A percentile compares a stretch with the other conserved stretches of the same genome.
These are phyloP conservation scores for Achaetomium macrosporum DNA, from an alignment of 2,329 filamentous ascomycete species.

Conservation along the genomic window DNA sequence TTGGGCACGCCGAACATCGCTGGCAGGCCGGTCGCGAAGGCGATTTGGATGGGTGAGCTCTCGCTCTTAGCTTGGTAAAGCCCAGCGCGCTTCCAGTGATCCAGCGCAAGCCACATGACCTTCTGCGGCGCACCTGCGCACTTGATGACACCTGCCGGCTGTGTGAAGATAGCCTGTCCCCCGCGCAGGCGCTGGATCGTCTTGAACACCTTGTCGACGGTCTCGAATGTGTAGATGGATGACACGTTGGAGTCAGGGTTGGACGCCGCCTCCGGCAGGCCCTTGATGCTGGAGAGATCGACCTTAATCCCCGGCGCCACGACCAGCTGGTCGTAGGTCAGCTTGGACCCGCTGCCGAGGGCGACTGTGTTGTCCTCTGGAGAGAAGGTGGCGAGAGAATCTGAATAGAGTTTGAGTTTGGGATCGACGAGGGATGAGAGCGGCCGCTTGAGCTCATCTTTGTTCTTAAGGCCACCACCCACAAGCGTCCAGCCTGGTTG, in stretches of 20 bases:
- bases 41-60: slow-evolving; percentile 43
- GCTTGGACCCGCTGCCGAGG: slow-evolving; percentile 47
- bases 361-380: slow-evolving; percentile 53
- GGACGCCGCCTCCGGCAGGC: slow-evolving; percentile 50
- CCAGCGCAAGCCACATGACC: slow-evolving; percentile 56
- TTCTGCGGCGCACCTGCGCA: slow-evolving; percentile 59
- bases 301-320: slow-evolving; percentile 54
- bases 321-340: slow-evolving; percentile 59
- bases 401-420: slow-evolving; percentile 56
- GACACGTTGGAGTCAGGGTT: slow-evolving; percentile 44
- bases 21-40: slow-evolving; percentile 50
- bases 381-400: slow-evolving; percentile 43
- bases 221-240: slow-evolving; percentile 53
- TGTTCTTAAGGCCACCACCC: slow-evolving; percentile 58
- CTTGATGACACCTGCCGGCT: slow-evolving; percentile 53
- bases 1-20: slow-evolving; percentile 57
- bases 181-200: slow-evolving; percentile 42
- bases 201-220: slow-evolving; percentile 47
- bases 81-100: slow-evolving; percentile 51
- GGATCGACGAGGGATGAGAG: slow-evolving; percentile 48
- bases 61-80: slow-evolving; percentile 40
- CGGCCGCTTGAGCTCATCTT: slow-evolving; percentile 50
- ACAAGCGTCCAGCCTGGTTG: slow-evolving; percentile 66
- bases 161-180: slow-evolving; percentile 53
- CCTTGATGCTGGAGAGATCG: slow-evolving; percentile 47